These are phyloP conservation scores for Staphylotrichum tortipilum DNA, from an alignment of 495 filamentous ascomycete genomes.

Conservation along the genomic window DNA sequence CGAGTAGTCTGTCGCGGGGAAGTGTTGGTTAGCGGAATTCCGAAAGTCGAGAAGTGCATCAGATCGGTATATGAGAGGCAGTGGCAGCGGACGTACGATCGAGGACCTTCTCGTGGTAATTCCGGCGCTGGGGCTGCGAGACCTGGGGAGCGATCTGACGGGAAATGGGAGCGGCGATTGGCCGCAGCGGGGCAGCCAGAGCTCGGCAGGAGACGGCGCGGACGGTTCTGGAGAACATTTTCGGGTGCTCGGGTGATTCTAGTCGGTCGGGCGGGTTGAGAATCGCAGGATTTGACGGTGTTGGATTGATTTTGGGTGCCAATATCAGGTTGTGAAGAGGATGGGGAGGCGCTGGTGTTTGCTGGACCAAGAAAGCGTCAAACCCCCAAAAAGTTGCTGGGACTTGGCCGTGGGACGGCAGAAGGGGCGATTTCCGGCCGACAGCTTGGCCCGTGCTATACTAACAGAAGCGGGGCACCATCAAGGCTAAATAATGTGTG, in stretches of 20 bases:
- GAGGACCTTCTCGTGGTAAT: constrained; percentile 60
- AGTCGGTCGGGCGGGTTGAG: not conserved
- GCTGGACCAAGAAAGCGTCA: not conserved
- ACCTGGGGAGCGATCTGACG: constrained; percentile 31
- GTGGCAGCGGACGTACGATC: constrained; percentile 39
- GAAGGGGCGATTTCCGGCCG: constrained; percentile 22
- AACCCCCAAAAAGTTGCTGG: constrained; percentile 16
- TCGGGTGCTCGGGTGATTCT: constrained; percentile 6
- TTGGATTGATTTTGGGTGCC: not conserved
- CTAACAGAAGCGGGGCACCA: constrained; percentile 13
- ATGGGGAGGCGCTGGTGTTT: not conserved
- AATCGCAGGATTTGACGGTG: not conserved
- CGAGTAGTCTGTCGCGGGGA: constrained; percentile 58
- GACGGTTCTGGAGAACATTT: constrained; percentile 31
- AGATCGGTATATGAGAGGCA: too few species aligned
- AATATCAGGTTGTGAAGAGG: constrained; percentile 6
- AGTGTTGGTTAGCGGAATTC: not conserved
- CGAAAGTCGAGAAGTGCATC: too few species aligned
- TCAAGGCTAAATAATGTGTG: too few species aligned
- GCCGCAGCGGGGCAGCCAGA: constrained; percentile 18
- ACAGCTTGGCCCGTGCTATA: constrained; percentile 14
- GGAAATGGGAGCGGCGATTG: constrained; percentile 21
- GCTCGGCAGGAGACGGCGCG: constrained; percentile 22
- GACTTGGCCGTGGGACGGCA: constrained; percentile 27
- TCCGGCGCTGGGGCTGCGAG: constrained; percentile 34